These are phyloP conservation scores for Allantophomopsis lycopodina DNA, from an alignment of 2,329 filamentous ascomycete genomes.

Conservation along the genomic window DNA sequence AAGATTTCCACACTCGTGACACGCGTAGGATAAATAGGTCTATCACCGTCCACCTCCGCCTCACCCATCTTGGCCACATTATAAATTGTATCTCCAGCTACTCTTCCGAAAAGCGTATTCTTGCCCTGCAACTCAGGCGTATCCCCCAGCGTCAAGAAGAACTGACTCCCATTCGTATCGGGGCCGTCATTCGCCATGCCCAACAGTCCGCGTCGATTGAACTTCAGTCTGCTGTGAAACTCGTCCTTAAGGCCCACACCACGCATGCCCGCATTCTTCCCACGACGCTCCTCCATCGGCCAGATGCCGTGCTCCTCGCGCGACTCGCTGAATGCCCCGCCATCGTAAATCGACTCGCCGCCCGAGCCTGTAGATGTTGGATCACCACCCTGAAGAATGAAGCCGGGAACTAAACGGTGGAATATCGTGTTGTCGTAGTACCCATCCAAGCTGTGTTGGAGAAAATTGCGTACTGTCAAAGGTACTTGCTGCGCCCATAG, in stretches of 20 bases:
- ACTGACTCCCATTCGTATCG: conserved; percentile 85
- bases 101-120: conserved; percentile 86
- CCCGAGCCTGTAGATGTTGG: conserved; percentile 86
- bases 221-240: conserved; percentile 83
- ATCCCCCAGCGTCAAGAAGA: conserved; percentile 86
- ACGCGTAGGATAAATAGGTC: conserved; percentile 75
- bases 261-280: conserved; percentile 42
- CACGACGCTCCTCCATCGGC: conserved; percentile 51
- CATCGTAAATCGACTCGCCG: conserved; percentile 84
- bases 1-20: conserved; percentile 63
- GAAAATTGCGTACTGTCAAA: conserved; percentile 83
- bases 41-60: conserved; percentile 68
- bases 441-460: conserved; percentile 86
- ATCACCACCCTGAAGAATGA: conserved; percentile 90
- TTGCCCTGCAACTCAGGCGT: conserved; percentile 74
- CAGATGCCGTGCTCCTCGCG: conserved; percentile 19
- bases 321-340: conserved; percentile 49
- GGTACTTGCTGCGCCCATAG: conserved; percentile 93
- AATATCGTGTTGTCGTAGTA: conserved; percentile 94
- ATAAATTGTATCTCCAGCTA: conserved; percentile 91
- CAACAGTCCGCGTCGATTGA: conserved; percentile 77
- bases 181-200: conserved; percentile 91
- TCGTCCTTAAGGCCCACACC: conserved; percentile 66
- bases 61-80: conserved; percentile 92
- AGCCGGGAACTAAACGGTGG: conserved; percentile 81